These are phyloP conservation scores for Russula griseocarnosa DNA, from an alignment of 768 basidiomycete genomes.

Conservation along the genomic window DNA sequence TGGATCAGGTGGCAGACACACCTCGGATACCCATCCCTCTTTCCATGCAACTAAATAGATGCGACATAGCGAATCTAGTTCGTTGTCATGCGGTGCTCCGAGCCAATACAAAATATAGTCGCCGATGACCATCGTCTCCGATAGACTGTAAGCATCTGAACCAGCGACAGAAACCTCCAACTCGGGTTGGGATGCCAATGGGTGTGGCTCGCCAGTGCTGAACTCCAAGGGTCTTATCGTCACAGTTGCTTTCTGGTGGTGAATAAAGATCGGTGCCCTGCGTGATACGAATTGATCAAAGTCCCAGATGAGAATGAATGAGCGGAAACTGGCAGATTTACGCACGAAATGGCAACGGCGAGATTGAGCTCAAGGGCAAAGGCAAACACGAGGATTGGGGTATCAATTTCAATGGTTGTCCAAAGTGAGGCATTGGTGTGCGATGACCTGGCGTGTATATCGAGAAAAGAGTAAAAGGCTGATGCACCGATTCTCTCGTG, in stretches of 20 bases:
- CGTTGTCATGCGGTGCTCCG: not conserved
- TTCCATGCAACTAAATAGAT: constrained; percentile 20
- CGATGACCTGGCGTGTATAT: not conserved
- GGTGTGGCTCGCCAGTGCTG: constrained; percentile 15
- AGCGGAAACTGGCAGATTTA: not conserved
- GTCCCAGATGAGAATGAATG: not conserved
- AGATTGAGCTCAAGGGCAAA: constrained; percentile 22
- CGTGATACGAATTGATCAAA: not conserved
- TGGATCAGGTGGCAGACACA: not conserved
- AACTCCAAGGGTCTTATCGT: constrained; percentile 13
- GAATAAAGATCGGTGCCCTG: not conserved
- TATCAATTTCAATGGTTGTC: constrained; percentile 12
- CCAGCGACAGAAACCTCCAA: constrained; percentile 8
- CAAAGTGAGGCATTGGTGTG: constrained; percentile 2
- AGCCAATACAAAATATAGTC: constrained; percentile 20
- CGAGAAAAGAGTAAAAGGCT: constrained; percentile 11
- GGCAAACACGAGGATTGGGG: constrained; percentile 10
- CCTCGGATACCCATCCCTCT: constrained; percentile 19
- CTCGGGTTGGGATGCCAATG: not conserved
- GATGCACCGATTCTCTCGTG: not conserved
- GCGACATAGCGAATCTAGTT: not conserved
- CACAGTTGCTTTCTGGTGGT: not conserved
- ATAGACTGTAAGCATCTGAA: constrained; percentile 7
- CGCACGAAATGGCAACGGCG: constrained; percentile 11
- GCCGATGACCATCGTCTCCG: constrained; percentile 15